These are phyloP conservation scores for Rhipidocladum racemiflorum DNA, from an alignment of 176 grass and related monocot species.

Conservation along the genomic window DNA sequence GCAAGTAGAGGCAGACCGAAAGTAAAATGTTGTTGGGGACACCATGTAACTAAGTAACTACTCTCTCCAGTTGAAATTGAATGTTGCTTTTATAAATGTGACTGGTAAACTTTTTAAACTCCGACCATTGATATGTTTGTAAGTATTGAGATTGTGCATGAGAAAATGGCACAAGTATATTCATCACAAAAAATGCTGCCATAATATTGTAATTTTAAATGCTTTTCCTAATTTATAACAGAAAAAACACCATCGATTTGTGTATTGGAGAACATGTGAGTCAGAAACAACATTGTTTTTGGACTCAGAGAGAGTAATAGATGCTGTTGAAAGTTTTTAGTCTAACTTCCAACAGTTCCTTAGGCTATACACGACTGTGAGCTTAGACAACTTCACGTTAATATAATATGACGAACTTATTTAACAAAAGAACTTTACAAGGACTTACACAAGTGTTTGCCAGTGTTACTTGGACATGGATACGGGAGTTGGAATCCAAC, in stretches of 20 bases:
- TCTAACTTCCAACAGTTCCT: neutral
- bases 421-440: neutral
- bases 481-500: no score
- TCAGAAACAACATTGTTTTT: neutral
- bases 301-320: neutral
- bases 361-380: neutral
- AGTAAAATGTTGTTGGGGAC: neutral
- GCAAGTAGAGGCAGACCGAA: neutral
- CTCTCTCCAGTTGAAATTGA: neutral
- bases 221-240: neutral
- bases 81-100: neutral
- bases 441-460: neutral
- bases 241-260: neutral
- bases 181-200: neutral
- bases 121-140: neutral
- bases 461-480: no score
- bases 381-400: neutral
- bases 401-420: neutral
- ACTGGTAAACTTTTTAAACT: neutral
- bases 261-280: neutral
- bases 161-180: neutral
- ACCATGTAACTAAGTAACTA: conserved; percentile 10
- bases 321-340: neutral
- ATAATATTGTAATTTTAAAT: neutral
- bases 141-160: neutral